Conservation (phyloP, 2,329 filamentous ascomycete genomes). For the Fusarium tjaetaba region DNA sequence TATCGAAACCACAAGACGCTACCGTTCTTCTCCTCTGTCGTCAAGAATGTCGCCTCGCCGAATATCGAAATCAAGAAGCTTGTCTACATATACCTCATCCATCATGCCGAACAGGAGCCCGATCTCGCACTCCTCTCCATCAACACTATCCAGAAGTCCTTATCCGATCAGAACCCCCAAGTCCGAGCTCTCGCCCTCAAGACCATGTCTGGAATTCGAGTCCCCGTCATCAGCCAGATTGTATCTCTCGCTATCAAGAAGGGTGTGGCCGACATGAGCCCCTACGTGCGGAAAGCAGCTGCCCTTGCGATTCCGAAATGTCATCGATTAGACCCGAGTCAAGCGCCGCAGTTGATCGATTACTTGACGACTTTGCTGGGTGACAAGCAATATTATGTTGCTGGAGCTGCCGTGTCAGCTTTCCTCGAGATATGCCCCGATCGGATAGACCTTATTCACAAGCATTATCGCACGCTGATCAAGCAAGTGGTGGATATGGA, state of each 20-base stretch:
- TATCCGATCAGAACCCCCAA: slow-evolving; percentile 91
- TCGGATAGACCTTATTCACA: slow-evolving; percentile 86
- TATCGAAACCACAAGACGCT: slow-evolving; percentile 89
- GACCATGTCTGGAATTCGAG: slow-evolving; percentile 97
- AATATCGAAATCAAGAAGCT: slow-evolving; percentile 97
- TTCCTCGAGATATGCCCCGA: slow-evolving; percentile 92
- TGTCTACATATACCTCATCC: slow-evolving; percentile 97
- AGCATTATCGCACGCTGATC: slow-evolving; percentile 85
- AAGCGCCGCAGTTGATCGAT: slow-evolving; percentile 84
- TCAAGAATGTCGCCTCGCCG: slow-evolving; percentile 96
- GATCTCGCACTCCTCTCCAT: slow-evolving; percentile 96
- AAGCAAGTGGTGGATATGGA: slow-evolving; percentile 98
- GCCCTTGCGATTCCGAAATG: slow-evolving; percentile 96
- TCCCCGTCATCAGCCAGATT: slow-evolving; percentile 97
- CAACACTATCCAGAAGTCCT: slow-evolving; percentile 98
- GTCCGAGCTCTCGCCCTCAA: slow-evolving; percentile 91
- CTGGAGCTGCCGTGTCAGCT: slow-evolving; percentile 88
- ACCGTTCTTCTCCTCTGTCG: slow-evolving; percentile 95
- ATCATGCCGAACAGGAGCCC: slow-evolving; percentile 95
- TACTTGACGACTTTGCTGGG: slow-evolving; percentile 81
- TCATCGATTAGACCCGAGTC: slow-evolving; percentile 87
- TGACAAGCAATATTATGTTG: slow-evolving; percentile 97
- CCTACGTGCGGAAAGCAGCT: slow-evolving; percentile 90
- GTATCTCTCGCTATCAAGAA: slow-evolving; percentile 96
- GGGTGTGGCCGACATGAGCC: slow-evolving; percentile 92